These are phyloP conservation scores for Esteya vermicola DNA, from an alignment of 2,329 filamentous ascomycete genomes.

Conservation along the genomic window DNA sequence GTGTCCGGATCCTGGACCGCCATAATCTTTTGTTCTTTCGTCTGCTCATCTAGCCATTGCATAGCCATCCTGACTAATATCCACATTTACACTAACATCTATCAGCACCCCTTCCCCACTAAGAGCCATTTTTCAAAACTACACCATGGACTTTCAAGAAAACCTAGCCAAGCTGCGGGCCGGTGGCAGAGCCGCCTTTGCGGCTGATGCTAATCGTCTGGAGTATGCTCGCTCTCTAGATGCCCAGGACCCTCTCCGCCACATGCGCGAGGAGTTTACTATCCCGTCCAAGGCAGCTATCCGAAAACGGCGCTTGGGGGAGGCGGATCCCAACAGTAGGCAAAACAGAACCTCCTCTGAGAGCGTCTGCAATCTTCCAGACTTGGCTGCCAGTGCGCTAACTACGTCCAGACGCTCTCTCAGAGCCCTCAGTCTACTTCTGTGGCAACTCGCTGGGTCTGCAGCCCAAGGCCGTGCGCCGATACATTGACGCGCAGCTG, in stretches of 20 bases:
- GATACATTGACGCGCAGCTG: constrained; percentile 58
- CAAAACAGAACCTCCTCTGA: too few species aligned
- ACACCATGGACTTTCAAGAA: not conserved
- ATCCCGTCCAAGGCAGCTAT: not conserved
- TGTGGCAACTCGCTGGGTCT: constrained; percentile 83
- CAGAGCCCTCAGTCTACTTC: constrained; percentile 57
- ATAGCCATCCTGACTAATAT: too few species aligned
- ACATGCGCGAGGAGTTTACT: not conserved
- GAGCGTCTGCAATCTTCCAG: too few species aligned
- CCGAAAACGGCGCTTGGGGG: not conserved
- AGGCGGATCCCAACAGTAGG: too few species aligned
- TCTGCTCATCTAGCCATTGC: too few species aligned
- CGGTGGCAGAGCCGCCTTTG: not conserved
- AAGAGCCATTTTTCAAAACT: too few species aligned
- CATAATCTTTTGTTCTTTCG: too few species aligned
- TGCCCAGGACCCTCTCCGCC: not conserved
- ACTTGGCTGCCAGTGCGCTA: too few species aligned
- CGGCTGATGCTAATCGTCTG: not conserved
- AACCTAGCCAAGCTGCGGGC: not conserved
- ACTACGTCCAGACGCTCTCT: constrained; percentile 13
- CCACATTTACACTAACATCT: too few species aligned
- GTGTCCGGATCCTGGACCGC: too few species aligned
- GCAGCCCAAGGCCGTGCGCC: constrained; percentile 55
- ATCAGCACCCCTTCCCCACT: too few species aligned
- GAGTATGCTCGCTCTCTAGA: not conserved